A percentile compares a stretch with the other conserved stretches of the same genome.
These are phyloP conservation scores for Claviceps humidiphila DNA, from an alignment of 2,329 filamentous ascomycete species.

Conservation along the genomic window DNA sequence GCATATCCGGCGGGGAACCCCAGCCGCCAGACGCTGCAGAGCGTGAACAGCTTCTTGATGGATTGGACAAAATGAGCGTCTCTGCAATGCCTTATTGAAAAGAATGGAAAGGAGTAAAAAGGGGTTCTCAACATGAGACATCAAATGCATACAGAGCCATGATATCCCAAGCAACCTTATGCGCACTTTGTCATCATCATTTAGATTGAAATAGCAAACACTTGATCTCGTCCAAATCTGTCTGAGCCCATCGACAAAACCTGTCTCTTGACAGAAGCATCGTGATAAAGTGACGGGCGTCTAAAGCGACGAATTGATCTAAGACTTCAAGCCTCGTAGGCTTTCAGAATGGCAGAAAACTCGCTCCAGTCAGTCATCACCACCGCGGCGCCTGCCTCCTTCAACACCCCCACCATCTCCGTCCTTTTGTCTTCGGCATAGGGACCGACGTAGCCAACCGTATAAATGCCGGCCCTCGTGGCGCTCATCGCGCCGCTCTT, in stretches of 20 bases:
- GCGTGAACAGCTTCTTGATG: conserved; percentile 85
- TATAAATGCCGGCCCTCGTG: conserved; percentile 63
- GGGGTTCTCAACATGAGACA: no score
- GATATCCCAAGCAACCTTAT: no score
- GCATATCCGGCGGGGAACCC: conserved; percentile 71
- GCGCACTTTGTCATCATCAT: no score
- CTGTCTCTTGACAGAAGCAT: no score
- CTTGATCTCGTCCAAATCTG: no score
- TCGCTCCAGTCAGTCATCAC: conserved; percentile 49
- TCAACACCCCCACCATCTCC: conserved; percentile 51
- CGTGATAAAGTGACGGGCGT: background rate
- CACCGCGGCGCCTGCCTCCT: conserved; percentile 46
- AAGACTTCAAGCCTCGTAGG: conserved; percentile 26
- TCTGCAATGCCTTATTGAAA: background rate
- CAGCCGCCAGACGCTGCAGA: conserved; percentile 72
- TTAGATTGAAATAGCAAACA: no score
- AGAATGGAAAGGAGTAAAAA: background rate
- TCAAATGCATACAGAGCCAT: no score
- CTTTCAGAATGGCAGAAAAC: conserved; percentile 33
- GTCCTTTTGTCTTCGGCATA: conserved; percentile 49
- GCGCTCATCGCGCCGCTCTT: conserved; percentile 67
- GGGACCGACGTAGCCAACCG: conserved; percentile 75
- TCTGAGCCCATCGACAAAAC: no score
- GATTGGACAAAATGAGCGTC: conserved; percentile 25
- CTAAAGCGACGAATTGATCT: no score